Conservation (phyloP, 805 yeast species). For the Yarrowia sp. region DNA sequence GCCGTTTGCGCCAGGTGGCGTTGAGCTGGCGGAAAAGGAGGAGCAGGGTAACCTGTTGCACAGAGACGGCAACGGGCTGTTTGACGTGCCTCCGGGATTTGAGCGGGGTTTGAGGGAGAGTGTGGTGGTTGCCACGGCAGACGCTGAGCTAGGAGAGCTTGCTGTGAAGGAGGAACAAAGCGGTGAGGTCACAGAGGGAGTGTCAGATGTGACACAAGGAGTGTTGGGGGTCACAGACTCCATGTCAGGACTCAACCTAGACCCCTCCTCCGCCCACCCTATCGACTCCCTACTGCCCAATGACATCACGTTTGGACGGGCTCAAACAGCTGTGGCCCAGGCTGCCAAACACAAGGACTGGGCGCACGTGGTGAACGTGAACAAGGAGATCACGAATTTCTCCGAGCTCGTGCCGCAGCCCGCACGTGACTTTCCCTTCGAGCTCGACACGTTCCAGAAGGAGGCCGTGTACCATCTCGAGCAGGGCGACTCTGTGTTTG, state of each 20-base stretch:
- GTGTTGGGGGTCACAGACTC: slow-evolving; percentile 47
- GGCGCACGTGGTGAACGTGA: slow-evolving; percentile 94
- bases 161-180: slow-evolving; percentile 46
- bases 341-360: slow-evolving; percentile 62
- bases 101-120: slow-evolving; percentile 66
- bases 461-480: slow-evolving; percentile 96
- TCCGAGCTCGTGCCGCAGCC: slow-evolving; percentile 88
- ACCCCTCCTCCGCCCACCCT: slow-evolving; percentile 42
- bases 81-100: slow-evolving; percentile 84
- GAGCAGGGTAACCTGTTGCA: slow-evolving; percentile 55
- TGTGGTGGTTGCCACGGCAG: background rate
- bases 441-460: slow-evolving; percentile 91
- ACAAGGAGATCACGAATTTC: slow-evolving; percentile 83
- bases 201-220: slow-evolving; percentile 47
- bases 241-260: background rate
- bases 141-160: slow-evolving; percentile 10
- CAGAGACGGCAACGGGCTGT: slow-evolving; percentile 75
- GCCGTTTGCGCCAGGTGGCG: slow-evolving; percentile 95
- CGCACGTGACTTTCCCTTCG: slow-evolving; percentile 95
- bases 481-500: slow-evolving; percentile 97
- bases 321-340: slow-evolving; percentile 41
- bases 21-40: slow-evolving; percentile 49
- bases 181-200: slow-evolving; percentile 45
- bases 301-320: slow-evolving; percentile 58
- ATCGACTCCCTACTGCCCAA: slow-evolving; percentile 60